Evolutionary conservation across 352 stramenopile genomes (phyloP).

Genomic region (Phytophthora sp.): DNA sequence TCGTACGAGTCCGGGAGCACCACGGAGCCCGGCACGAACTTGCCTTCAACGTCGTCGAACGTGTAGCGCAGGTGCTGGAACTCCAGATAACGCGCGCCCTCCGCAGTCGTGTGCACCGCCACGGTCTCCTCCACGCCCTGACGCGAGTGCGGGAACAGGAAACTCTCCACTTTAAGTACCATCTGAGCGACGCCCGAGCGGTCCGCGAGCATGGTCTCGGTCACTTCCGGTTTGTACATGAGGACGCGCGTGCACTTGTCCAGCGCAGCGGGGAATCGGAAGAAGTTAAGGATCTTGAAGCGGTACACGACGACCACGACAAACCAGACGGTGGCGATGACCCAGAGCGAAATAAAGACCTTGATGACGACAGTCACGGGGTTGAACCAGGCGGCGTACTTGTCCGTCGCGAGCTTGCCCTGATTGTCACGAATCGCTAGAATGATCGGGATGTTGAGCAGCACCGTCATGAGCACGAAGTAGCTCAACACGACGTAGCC

Average conservation of each 20-base stretch:
- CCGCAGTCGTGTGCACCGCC: slow-evolving; percentile 40
- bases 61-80: slow-evolving; percentile 74
- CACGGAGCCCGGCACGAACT: slow-evolving; percentile 62
- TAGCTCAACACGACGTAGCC: slow-evolving; percentile 62
- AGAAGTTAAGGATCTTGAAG: slow-evolving; percentile 66
- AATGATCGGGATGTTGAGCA: slow-evolving; percentile 63
- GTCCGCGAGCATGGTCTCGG: slow-evolving; percentile 62
- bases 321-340: slow-evolving; percentile 61
- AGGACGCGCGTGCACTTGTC: slow-evolving; percentile 55
- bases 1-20: slow-evolving; percentile 52
- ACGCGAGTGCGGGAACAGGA: slow-evolving; percentile 47
- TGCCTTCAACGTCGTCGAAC: slow-evolving; percentile 51
- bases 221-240: slow-evolving; percentile 67
- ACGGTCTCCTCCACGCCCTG: slow-evolving; percentile 65
- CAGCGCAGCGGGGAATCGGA: slow-evolving; percentile 50
- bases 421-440: slow-evolving; percentile 64
- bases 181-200: slow-evolving; percentile 62
- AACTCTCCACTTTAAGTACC: slow-evolving; percentile 56
- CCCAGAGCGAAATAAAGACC: slow-evolving; percentile 68
- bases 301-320: slow-evolving; percentile 50
- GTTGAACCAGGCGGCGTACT: slow-evolving; percentile 62
- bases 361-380: slow-evolving; percentile 57
- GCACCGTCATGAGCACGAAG: slow-evolving; percentile 60
- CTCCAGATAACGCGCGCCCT: slow-evolving; percentile 53
- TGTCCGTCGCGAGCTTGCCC: slow-evolving; percentile 49